Conservation (phyloP, 352 stramenopile genomes). For the Phytophthora sp. region DNA sequence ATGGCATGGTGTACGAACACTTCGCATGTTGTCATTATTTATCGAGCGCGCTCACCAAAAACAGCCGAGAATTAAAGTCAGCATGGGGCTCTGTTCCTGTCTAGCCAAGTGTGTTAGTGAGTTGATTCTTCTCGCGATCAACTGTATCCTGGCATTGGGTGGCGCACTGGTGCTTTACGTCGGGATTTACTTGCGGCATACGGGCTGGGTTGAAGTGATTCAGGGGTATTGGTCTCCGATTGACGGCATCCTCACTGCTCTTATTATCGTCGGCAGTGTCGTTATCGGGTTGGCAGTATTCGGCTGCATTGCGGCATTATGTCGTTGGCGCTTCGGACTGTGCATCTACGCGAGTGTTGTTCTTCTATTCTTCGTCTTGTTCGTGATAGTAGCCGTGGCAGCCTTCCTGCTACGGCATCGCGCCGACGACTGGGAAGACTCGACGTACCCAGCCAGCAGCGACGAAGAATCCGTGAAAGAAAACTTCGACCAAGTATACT, state of each 20-base stretch:
- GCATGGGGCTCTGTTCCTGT: conserved; percentile 39
- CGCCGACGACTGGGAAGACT: conserved; percentile 52
- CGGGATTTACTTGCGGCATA: conserved; percentile 47
- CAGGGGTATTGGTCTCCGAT: conserved; percentile 59
- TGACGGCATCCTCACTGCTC: conserved; percentile 47
- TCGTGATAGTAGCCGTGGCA: conserved; percentile 51
- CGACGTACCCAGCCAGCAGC: conserved; percentile 53
- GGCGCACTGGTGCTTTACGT: conserved; percentile 64
- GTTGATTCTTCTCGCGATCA: conserved; percentile 63
- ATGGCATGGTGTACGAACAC: neutral
- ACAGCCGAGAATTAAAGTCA: neutral
- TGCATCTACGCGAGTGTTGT: conserved; percentile 64
- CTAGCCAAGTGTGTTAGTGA: conserved; percentile 41
- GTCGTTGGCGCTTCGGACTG: conserved; percentile 61
- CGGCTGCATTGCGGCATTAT: conserved; percentile 62
- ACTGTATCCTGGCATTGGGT: conserved; percentile 62
- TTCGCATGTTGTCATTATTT: conserved; percentile 26
- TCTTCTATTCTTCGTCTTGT: conserved; percentile 57
- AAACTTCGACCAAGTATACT: conserved; percentile 74
- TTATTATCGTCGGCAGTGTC: conserved; percentile 57
- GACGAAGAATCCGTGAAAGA: conserved; percentile 60
- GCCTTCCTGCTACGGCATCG: conserved; percentile 53
- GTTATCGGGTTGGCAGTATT: conserved; percentile 68
- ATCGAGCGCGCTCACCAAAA: neutral
- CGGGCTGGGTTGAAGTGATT: conserved; percentile 70